These are phyloP conservation scores for Cinchona pubescens DNA, from an alignment of 257 asterid species.

Conservation along the genomic window DNA sequence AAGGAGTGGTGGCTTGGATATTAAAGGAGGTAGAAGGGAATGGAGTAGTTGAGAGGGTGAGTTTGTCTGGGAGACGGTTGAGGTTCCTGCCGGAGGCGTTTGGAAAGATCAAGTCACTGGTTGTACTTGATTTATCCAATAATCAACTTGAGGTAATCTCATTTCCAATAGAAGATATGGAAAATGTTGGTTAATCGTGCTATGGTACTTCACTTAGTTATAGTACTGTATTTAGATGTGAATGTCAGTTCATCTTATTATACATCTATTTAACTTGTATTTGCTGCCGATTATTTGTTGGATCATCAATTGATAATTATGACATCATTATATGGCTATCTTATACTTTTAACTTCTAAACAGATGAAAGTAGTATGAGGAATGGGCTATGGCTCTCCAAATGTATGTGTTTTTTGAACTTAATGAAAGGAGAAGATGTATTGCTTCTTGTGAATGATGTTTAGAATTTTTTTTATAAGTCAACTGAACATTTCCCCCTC, in stretches of 20 bases:
- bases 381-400: too few relatives aligned
- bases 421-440: background rate
- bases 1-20: constrained; percentile 60
- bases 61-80: constrained; percentile 56
- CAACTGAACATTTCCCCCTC: background rate
- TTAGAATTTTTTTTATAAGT: background rate
- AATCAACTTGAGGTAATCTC: constrained; percentile 70
- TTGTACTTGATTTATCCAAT: constrained; percentile 63
- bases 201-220: background rate
- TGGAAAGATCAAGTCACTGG: constrained; percentile 54
- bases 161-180: background rate
- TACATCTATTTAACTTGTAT: background rate
- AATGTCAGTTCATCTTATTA: background rate
- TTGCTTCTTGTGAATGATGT: background rate
- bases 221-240: constrained; percentile 3
- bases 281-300: background rate
- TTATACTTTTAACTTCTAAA: background rate
- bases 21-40: constrained; percentile 63
- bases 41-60: constrained; percentile 49
- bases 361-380: background rate
- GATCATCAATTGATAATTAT: background rate
- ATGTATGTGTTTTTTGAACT: background rate
- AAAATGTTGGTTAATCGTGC: background rate
- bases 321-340: background rate
- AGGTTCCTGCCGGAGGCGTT: constrained; percentile 75